Evolutionary conservation across 2,329 filamentous ascomycete species (phyloP).

Genomic region (Aaosphaeria pasadenensis): DNA sequence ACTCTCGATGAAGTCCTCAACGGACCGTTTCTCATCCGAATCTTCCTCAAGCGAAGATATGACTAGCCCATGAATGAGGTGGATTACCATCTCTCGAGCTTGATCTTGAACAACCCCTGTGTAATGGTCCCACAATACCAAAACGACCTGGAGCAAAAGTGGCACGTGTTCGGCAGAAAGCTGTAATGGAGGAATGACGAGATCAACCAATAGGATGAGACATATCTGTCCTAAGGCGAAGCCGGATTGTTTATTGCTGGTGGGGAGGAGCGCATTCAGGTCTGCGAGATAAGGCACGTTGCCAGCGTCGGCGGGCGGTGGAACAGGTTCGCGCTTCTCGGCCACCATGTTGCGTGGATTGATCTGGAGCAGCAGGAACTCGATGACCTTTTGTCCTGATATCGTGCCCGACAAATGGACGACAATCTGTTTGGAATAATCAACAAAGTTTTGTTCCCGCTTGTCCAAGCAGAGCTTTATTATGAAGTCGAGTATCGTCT

Average conservation of each 20-base stretch:
- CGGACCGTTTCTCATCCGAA: conserved; percentile 64
- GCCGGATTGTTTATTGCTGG: conserved; percentile 83
- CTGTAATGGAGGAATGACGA: conserved; percentile 90
- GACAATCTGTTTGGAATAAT: conserved; percentile 96
- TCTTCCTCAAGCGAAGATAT: conserved; percentile 74
- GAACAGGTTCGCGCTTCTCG: conserved; percentile 60
- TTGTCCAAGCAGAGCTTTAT: conserved; percentile 90
- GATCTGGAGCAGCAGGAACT: conserved; percentile 88
- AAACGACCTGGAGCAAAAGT: conserved; percentile 82
- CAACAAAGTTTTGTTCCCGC: conserved; percentile 95
- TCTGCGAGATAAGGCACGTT: conserved; percentile 88
- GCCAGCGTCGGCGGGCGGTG: conserved; percentile 66
- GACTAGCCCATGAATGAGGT: conserved; percentile 93
- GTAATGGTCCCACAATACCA: conserved; percentile 97
- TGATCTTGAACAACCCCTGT: conserved; percentile 93
- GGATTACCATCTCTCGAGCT: conserved; percentile 94
- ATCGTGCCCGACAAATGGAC: conserved; percentile 88
- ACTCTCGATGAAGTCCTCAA: conserved; percentile 84
- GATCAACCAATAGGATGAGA: conserved; percentile 87
- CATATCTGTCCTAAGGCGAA: conserved; percentile 92
- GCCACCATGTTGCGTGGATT: conserved; percentile 96
- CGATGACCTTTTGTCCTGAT: conserved; percentile 86
- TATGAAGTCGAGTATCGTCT: conserved; percentile 92
- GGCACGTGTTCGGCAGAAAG: conserved; percentile 77
- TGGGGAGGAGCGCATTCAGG: conserved; percentile 71